Base-by-base conservation (phyloP, 139 green algal genomes). In the Tetraselmis chui region DNA sequence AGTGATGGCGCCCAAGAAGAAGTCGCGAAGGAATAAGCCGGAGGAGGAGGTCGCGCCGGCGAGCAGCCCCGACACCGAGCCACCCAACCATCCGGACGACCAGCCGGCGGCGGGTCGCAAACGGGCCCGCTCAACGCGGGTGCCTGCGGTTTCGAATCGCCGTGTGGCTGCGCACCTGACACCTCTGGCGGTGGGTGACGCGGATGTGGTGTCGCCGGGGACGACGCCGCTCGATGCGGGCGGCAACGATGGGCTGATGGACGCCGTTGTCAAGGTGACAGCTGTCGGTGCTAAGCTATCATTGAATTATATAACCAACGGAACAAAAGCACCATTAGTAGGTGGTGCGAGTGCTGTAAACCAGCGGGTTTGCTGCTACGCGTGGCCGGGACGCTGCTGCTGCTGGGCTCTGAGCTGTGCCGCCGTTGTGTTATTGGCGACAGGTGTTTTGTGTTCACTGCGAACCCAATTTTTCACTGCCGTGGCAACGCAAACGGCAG, bases 401-500 rank as follows among this genome's bases (percentile, higher is more conserved):
- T n/a, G n/a, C n/a, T n/a, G n/a, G n/a, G n/a, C n/a, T n/a, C n/a
- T n/a, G n/a, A n/a, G n/a, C n/a, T n/a, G n/a, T n/a, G n/a, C n/a
- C n/a, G n/a, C n/a, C n/a, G n/a, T n/a, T n/a, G n/a, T n/a, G n/a
- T n/a, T n/a, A n/a, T n/a, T n/a, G n/a, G n/a, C n/a, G 45, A 5
- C 45, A 67, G 45, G 45, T 67, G 11, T 67, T 67, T 18, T 67
- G 45, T 18, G 45, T 67, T 5, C 45, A 67, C 45, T 67, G 45
- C 0, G 95, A 99, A 90, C 96, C 96, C 75, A 98, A 98, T 88
- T 99, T 94, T 83, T 92, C 83, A 1, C 88, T 99, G 82, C 96
- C 96, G 1, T 99, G 96, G 96, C 95, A 98, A 87, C 91, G 94
- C 75, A 96, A 97, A 86, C 88, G 96, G 31, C 96, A 98, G 87